These are phyloP conservation scores for Acanthamoeba royreba DNA, from an alignment of 208 protist species.

Conservation along the genomic window DNA sequence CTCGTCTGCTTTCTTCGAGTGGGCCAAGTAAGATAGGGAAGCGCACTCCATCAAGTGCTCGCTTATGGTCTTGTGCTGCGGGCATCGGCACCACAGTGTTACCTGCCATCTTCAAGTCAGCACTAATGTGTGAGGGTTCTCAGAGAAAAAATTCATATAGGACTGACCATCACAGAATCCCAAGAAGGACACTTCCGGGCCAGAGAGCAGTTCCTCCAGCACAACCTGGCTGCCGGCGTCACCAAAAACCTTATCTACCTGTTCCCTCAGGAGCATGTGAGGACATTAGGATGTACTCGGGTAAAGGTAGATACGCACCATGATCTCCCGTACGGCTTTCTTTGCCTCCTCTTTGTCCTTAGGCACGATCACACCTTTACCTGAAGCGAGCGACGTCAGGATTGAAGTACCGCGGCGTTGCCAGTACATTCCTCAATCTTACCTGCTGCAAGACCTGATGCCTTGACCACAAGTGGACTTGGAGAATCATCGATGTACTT, in stretches of 20 bases:
- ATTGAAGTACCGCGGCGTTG: too few species aligned
- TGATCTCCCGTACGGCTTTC: slow-evolving; percentile 57
- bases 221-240: slow-evolving; percentile 48
- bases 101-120: slow-evolving; percentile 10
- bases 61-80: slow-evolving; percentile 77
- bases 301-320: slow-evolving; percentile 25
- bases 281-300: not conserved
- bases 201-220: slow-evolving; percentile 69
- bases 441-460: slow-evolving; percentile 72
- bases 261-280: not conserved
- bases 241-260: slow-evolving; percentile 64
- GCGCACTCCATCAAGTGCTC: slow-evolving; percentile 60
- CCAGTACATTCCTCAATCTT: not conserved
- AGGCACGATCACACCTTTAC: slow-evolving; percentile 78
- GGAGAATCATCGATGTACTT: slow-evolving; percentile 45
- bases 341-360: slow-evolving; percentile 69
- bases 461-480: slow-evolving; percentile 56
- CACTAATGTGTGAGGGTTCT: not conserved
- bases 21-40: too few species aligned
- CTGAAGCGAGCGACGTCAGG: not conserved
- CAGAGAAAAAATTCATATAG: not conserved
- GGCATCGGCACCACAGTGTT: slow-evolving; percentile 61
- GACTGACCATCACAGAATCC: slow-evolving; percentile 63
- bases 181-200: slow-evolving; percentile 73
- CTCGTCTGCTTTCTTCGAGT: too few species aligned